These are phyloP conservation scores for Ceratobasidium sp. DNA, from an alignment of 1,284 basidiomycete species.

Conservation along the genomic window DNA sequence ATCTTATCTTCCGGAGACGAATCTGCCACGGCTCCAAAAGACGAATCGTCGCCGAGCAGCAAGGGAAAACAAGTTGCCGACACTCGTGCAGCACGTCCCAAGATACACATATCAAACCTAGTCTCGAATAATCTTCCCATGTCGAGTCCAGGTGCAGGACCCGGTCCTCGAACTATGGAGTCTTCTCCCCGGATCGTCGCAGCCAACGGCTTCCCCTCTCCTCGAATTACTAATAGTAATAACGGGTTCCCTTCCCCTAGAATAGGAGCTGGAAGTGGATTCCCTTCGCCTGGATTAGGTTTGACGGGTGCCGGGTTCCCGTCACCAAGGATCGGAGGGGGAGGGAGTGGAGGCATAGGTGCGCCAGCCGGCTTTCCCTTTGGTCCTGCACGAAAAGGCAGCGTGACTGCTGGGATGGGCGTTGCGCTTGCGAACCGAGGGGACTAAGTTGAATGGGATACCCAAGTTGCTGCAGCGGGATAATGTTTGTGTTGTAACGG, in stretches of 20 bases:
- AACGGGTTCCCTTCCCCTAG: constrained; percentile 14
- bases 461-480: too few species aligned
- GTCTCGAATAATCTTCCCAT: constrained; percentile 18
- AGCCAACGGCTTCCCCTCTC: neutral
- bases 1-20: neutral
- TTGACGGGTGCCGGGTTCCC: constrained; percentile 10
- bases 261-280: neutral
- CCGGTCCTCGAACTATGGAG: constrained; percentile 33
- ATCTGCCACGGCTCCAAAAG: neutral
- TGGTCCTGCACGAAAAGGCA: neutral
- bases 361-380: neutral
- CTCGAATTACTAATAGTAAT: neutral
- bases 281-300: constrained; percentile 10
- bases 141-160: constrained; percentile 27
- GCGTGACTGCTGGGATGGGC: constrained; percentile 34
- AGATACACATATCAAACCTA: constrained; percentile 9
- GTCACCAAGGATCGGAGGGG: neutral
- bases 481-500: neutral
- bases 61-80: neutral
- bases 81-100: neutral
- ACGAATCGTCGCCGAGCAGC: neutral
- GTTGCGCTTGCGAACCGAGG: constrained; percentile 30
- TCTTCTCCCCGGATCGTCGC: constrained; percentile 6
- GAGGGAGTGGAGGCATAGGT: neutral
- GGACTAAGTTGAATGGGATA: neutral